Evolutionary conservation across 2,329 filamentous ascomycete genomes (phyloP).

Genomic region (Scedosporium minutisporum): DNA sequence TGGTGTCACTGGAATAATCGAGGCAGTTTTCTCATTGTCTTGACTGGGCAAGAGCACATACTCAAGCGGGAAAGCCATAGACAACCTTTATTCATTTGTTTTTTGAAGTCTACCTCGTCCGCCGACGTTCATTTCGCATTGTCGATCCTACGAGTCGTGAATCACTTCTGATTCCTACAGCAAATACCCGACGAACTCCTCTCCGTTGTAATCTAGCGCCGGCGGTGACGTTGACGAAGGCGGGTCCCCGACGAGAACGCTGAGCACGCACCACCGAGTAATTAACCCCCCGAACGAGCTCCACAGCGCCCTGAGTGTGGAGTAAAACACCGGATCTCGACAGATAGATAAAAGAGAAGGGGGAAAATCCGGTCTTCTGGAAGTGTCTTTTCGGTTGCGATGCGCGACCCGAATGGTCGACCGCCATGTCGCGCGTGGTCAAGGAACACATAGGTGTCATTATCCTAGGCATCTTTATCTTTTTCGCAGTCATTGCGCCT

Average conservation of each 20-base stretch:
- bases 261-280: too few species aligned
- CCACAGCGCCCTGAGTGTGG: too few species aligned
- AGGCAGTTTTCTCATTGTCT: background rate
- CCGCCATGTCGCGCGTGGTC: conserved; percentile 3
- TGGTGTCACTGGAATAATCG: background rate
- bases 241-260: background rate
- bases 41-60: background rate
- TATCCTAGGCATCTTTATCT: conserved; percentile 4
- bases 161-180: background rate
- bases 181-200: background rate
- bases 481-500: conserved; percentile 4
- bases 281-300: too few species aligned
- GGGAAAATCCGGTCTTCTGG: too few species aligned
- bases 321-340: background rate
- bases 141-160: background rate
- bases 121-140: too few species aligned
- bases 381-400: background rate
- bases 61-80: background rate
- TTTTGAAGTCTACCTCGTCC: background rate
- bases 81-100: background rate
- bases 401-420: background rate
- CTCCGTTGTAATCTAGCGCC: background rate
- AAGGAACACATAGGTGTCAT: conserved; percentile 7
- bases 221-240: background rate
- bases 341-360: background rate